These are phyloP conservation scores for Podila horticola DNA, from an alignment of 192 early-diverging fungal genomes.

Conservation along the genomic window DNA sequence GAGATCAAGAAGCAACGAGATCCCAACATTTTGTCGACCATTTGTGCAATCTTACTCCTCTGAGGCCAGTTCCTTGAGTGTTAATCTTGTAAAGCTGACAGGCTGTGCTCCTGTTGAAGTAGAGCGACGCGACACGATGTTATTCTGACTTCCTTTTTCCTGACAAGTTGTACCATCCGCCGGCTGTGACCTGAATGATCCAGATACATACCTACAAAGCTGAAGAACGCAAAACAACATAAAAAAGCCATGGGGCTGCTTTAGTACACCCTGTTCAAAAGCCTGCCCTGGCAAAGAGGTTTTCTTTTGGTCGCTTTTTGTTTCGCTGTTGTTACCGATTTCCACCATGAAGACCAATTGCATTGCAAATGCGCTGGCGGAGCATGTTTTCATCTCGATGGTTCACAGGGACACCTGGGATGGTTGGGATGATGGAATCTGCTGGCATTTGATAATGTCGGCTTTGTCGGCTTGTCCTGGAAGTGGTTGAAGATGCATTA, in stretches of 20 bases:
- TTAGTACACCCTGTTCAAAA: too few species aligned
- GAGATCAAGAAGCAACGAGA: not conserved
- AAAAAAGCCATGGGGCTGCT: too few species aligned
- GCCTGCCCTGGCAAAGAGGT: too few species aligned
- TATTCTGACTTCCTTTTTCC: conserved; percentile 5
- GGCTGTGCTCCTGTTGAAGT: conserved; percentile 69
- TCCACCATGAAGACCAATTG: conserved; percentile 36
- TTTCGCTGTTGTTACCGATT: conserved; percentile 15
- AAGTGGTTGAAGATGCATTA: not conserved
- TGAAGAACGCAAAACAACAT: not conserved
- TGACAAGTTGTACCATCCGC: too few species aligned
- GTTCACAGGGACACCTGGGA: conserved; percentile 40
- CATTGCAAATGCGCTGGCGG: conserved; percentile 24
- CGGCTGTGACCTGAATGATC: not conserved
- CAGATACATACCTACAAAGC: not conserved
- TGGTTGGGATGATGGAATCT: conserved; percentile 45
- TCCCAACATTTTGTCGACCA: not conserved
- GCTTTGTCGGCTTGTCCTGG: not conserved
- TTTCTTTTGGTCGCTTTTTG: too few species aligned
- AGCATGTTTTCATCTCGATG: conserved; percentile 25
- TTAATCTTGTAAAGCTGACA: conserved; percentile 63
- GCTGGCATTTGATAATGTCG: conserved; percentile 29
- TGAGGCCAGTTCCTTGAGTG: conserved; percentile 59
- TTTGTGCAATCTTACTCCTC: conserved; percentile 62
- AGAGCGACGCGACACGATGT: not conserved